These are phyloP conservation scores for Sporothrix phasma DNA, from an alignment of 2,329 filamentous ascomycete species.

Conservation along the genomic window DNA sequence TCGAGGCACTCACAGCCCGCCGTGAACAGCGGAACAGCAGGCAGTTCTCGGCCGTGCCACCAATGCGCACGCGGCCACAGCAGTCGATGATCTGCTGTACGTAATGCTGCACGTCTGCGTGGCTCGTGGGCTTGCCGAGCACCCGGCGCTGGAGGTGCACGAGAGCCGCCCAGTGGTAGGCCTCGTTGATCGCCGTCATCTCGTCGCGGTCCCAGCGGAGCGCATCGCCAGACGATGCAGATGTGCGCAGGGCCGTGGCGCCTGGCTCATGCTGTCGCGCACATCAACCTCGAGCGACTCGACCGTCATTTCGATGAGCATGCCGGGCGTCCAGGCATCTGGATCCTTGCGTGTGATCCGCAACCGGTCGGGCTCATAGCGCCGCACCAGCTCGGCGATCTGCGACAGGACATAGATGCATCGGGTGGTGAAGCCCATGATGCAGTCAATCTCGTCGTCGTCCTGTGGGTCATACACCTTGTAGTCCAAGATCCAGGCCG, in stretches of 20 bases:
- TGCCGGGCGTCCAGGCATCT: conserved; percentile 44
- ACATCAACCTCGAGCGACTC: conserved; percentile 52
- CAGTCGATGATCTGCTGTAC: conserved; percentile 54
- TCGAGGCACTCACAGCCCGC: conserved; percentile 65
- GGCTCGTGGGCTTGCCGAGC: conserved; percentile 47
- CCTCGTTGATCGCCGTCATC: conserved; percentile 62
- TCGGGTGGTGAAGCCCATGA: conserved; percentile 66
- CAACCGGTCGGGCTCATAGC: conserved; percentile 42
- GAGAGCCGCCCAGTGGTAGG: conserved; percentile 70
- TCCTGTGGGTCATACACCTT: conserved; percentile 42
- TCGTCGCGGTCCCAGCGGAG: conserved; percentile 51
- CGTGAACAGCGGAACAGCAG: conserved; percentile 71
- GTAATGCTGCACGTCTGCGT: conserved; percentile 51
- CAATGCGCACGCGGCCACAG: conserved; percentile 51
- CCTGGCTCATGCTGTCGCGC: conserved; percentile 40
- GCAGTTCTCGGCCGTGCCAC: conserved; percentile 64
- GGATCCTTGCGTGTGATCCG: neutral
- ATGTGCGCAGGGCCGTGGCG: conserved; percentile 35
- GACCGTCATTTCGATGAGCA: conserved; percentile 46
- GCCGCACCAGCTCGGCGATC: conserved; percentile 59
- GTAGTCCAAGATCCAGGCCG: conserved; percentile 41
- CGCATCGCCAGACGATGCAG: conserved; percentile 39
- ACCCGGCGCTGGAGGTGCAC: conserved; percentile 68
- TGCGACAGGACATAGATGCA: conserved; percentile 62
- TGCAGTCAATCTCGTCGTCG: conserved; percentile 66